These are phyloP conservation scores for Patellifolia procumbens DNA, from an alignment of 179 eudicot species.

Conservation along the genomic window DNA sequence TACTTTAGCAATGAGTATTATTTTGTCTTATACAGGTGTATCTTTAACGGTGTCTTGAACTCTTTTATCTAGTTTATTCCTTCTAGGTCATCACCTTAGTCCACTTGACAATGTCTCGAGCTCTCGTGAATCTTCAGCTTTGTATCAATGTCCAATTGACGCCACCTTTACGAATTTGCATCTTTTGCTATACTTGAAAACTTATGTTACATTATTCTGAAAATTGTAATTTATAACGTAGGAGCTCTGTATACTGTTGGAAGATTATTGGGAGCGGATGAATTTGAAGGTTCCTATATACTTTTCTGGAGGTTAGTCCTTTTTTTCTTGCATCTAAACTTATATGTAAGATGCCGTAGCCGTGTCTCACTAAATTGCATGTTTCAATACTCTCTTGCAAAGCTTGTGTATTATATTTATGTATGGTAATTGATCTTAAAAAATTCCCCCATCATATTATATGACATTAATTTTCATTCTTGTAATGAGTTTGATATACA, in stretches of 20 bases:
- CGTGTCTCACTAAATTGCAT: neutral
- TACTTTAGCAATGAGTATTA: no score
- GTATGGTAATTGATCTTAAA: neutral
- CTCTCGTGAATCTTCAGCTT: neutral
- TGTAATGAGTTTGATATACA: no score
- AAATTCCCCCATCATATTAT: no score
- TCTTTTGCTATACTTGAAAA: neutral
- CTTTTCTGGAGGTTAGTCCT: conserved; percentile 74
- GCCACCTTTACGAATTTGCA: neutral
- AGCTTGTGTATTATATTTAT: neutral
- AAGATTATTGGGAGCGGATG: conserved; percentile 95
- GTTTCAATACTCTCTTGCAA: neutral
- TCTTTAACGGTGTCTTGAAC: neutral
- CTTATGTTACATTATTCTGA: neutral
- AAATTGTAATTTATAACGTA: conserved; percentile 17
- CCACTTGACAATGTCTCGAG: conserved; percentile 1
- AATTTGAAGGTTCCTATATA: conserved; percentile 85
- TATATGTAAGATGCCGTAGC: neutral
- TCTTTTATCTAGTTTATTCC: neutral
- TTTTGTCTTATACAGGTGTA: neutral
- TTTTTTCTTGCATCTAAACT: conserved; percentile 7
- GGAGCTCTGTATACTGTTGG: conserved; percentile 88
- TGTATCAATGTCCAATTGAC: neutral
- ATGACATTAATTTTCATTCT: no score
- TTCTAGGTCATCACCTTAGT: neutral